These are phyloP conservation scores for Vaccinium macrocarpon DNA, from an alignment of 148 eudicot genomes.

Conservation along the genomic window DNA sequence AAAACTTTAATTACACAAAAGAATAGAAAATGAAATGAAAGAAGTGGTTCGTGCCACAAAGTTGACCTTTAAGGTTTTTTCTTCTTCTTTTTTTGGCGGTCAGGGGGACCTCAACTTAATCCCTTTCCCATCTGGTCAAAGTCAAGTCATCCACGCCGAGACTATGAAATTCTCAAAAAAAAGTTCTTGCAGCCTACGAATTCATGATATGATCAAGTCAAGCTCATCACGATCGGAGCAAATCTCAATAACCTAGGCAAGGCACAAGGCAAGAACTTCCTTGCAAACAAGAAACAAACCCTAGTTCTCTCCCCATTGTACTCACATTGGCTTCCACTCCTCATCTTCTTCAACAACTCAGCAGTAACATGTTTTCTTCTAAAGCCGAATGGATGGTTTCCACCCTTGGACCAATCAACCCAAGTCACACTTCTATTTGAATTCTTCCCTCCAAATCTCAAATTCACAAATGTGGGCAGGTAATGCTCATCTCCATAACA, in stretches of 20 bases:
- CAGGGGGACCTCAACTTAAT: too few relatives aligned
- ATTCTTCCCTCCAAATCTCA: slow-evolving; percentile 35
- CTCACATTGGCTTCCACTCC: slow-evolving; percentile 41
- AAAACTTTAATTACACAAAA: neutral
- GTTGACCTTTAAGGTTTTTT: too few relatives aligned
- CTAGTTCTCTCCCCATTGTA: slow-evolving; percentile 50
- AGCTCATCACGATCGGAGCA: slow-evolving; percentile 40
- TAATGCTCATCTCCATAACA: slow-evolving; percentile 83
- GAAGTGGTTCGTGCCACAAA: neutral
- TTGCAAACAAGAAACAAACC: slow-evolving; percentile 67
- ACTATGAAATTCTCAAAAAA: too few relatives aligned
- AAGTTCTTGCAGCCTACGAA: too few relatives aligned
- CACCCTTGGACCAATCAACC: slow-evolving; percentile 67
- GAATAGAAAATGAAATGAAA: neutral
- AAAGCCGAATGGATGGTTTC: slow-evolving; percentile 56
- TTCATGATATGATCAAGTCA: neutral
- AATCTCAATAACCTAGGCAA: slow-evolving; percentile 45
- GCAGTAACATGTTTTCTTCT: slow-evolving; percentile 32
- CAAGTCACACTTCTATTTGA: slow-evolving; percentile 63
- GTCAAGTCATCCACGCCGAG: too few relatives aligned
- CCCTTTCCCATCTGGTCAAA: too few relatives aligned
- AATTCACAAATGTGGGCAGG: slow-evolving; percentile 52
- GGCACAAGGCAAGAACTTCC: slow-evolving; percentile 62
- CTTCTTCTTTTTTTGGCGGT: too few relatives aligned
- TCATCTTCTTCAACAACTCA: slow-evolving; percentile 29